Base-by-base conservation (phyloP, 176 grass and related monocot genomes). In the Carex cristatella region DNA sequence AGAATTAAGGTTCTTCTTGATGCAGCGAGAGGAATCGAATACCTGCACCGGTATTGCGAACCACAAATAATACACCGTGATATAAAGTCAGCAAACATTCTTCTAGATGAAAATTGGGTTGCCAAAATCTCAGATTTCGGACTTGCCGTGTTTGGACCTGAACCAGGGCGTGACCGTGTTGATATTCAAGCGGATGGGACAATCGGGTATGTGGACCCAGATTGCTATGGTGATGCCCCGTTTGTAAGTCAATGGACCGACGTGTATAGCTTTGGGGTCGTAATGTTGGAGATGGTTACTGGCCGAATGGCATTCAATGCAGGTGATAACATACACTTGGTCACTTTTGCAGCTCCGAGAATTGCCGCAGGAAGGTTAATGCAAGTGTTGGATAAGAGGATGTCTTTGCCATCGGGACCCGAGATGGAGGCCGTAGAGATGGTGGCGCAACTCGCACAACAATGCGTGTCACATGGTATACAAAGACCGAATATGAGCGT, bases 11-110 rank as follows among this genome's bases (percentile, higher is more conserved):
- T 94, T 64, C 90, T 90, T 19, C 88, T 98, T 12, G 95, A 91
- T 87, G 91, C 91, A 7, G 95, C 92, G 16, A 86, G 95, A 6
- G 95, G 95, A 4, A 79, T 98, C 3, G 89, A 91, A 87, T 98
- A 98, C 89, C 89, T 94, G 79, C 95, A 98, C 87, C 86, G 83
- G 49, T 93, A 55, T 12, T 15, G 10, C 42, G 15, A 76, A 2
- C 46, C 3, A 14, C n/a, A 19, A 31, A 78, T 78, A 1, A 30
- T 78, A 56, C 73, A 78, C 27, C 72, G 46, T 31, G 73, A 78
- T 18, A 78, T 78, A 8, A 78, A 48, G 12, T 5, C 73, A 55
- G 0, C 46, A 27, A 78, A 78, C 12, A 78, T 78, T 28, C 79
- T 98, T 10, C 89, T 98, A 12, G 95, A 94, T 65, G 85, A 23